These are phyloP conservation scores for Podila clonocystis DNA, from an alignment of 192 early-diverging fungal species.

Conservation along the genomic window DNA sequence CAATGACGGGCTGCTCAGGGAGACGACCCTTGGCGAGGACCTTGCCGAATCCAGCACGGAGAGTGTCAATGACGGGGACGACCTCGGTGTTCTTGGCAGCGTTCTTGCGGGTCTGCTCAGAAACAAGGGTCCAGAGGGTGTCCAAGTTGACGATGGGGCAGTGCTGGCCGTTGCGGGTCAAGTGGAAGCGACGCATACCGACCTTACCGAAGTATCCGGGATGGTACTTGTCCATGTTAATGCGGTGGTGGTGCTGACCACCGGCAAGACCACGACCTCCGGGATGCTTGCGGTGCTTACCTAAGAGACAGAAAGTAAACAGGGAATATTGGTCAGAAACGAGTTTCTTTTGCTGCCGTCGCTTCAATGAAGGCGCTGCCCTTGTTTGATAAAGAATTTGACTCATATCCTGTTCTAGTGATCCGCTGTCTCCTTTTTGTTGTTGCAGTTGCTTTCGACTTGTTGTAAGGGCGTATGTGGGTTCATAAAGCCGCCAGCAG, in stretches of 20 bases:
- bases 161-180: constrained; percentile 91
- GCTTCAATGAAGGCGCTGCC: background rate
- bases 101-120: constrained; percentile 83
- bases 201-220: constrained; percentile 99
- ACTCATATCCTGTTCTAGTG: background rate
- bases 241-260: constrained; percentile 99
- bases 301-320: constrained; percentile 18
- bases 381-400: background rate
- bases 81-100: constrained; percentile 85
- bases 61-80: constrained; percentile 93
- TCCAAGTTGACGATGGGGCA: constrained; percentile 89
- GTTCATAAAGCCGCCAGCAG: too few relatives aligned
- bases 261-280: constrained; percentile 99
- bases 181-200: constrained; percentile 99
- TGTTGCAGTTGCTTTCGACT: too few relatives aligned
- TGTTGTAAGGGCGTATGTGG: too few relatives aligned
- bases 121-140: constrained; percentile 88
- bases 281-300: constrained; percentile 99
- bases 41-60: constrained; percentile 89
- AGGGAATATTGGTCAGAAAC: background rate
- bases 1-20: constrained; percentile 90
- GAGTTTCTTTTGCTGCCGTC: background rate
- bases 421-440: too few relatives aligned
- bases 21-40: constrained; percentile 95
- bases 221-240: constrained; percentile 99